phyloP scores from a whole-genome alignment of 345 rosid genomes.

The Brassica carinata region DNA sequence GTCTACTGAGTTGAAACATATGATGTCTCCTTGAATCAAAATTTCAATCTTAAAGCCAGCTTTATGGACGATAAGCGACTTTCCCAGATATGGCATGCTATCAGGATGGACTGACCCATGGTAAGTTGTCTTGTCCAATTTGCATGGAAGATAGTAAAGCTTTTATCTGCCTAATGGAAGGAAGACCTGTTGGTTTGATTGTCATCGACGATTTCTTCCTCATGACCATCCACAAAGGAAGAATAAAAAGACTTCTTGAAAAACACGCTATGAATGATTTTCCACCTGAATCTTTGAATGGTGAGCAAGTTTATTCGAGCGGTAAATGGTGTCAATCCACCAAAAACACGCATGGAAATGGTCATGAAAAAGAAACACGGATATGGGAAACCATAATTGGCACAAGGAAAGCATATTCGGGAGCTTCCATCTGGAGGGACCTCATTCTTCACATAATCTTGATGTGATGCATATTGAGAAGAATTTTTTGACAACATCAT shows the following conservation, averaged over 20 bases:
- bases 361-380: neutral
- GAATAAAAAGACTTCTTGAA: neutral
- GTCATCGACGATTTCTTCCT: neutral
- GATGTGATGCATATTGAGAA: neutral
- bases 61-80: neutral
- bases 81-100: neutral
- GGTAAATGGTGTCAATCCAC: neutral
- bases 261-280: neutral
- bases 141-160: neutral
- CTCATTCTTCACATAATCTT: neutral
- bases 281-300: neutral
- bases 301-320: neutral
- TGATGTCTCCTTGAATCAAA: neutral
- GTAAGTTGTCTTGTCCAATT: neutral
- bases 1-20: neutral
- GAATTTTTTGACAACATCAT: neutral
- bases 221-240: neutral
- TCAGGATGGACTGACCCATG: neutral
- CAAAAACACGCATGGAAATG: neutral
- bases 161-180: neutral
- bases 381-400: neutral
- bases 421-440: neutral
- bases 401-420: neutral
- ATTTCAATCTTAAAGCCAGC: neutral
- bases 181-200: neutral